Percentiles rank a stretch among this genome's conserved stretches.
Evolutionary conservation across 106 monocot species (phyloP).

Genomic region (Dendrobium huoshanense): DNA sequence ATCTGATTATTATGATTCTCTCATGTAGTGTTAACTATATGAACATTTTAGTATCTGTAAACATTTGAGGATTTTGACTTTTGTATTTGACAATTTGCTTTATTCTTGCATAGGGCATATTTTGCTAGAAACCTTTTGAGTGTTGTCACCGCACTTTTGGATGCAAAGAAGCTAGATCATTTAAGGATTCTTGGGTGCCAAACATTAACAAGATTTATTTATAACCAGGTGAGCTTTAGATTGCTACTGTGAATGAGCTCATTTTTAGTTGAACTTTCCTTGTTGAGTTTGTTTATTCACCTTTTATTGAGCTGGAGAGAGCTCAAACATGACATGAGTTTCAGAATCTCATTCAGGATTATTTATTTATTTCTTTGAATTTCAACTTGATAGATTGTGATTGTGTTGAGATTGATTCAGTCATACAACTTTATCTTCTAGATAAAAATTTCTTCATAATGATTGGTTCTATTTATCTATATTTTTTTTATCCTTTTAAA

Average conservation of each 20-base stretch:
- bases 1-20: neutral
- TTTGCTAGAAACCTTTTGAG: conserved; percentile 30
- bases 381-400: neutral
- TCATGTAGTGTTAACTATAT: neutral
- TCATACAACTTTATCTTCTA: neutral
- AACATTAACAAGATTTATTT: conserved; percentile 60
- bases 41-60: neutral
- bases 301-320: neutral
- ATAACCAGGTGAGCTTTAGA: conserved; percentile 7
- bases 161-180: conserved; percentile 44
- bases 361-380: neutral
- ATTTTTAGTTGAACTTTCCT: neutral
- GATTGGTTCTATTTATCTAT: neutral
- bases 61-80: neutral
- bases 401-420: neutral
- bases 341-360: neutral
- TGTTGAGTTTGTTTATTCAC: neutral
- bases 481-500: neutral
- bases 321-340: neutral
- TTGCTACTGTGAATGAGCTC: neutral
- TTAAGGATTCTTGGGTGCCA: conserved; percentile 77
- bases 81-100: neutral
- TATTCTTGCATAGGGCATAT: conserved; percentile 1
- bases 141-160: conserved; percentile 69
- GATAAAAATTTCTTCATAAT: neutral